A percentile compares a stretch with the other conserved stretches of the same genome.
Evolutionary conservation across 75 land plant species (phyloP).

Genomic region (Cryptomeria japonica): DNA sequence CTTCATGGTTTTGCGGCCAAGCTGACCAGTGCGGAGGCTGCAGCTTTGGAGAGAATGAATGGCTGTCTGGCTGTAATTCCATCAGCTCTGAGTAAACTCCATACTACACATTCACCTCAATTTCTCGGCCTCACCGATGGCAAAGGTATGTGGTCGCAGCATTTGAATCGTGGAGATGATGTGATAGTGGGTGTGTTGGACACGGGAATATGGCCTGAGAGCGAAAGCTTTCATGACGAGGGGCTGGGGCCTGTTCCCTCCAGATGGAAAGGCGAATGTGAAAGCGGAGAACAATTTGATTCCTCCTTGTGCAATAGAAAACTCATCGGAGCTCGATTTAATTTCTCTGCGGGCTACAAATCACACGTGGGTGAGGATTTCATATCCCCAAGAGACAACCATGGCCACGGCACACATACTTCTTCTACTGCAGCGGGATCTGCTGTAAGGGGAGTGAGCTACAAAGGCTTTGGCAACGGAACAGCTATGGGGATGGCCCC

Average conservation of each 20-base stretch:
- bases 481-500: constrained; percentile 42
- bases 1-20: constrained; percentile 20
- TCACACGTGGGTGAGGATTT: background rate
- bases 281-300: background rate
- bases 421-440: constrained; percentile 32
- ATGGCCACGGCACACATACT: constrained; percentile 37
- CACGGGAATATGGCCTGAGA: constrained; percentile 42
- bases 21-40: constrained; percentile 12
- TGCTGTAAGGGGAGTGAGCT: constrained; percentile 1
- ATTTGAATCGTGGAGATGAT: constrained; percentile 10
- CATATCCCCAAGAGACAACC: constrained; percentile 19
- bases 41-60: background rate
- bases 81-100: background rate
- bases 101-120: constrained; percentile 57
- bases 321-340: constrained; percentile 33
- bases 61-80: constrained; percentile 7
- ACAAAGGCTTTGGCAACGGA: constrained; percentile 26
- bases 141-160: constrained; percentile 27
- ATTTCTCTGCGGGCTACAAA: constrained; percentile 19
- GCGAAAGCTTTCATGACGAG: constrained; percentile 26
- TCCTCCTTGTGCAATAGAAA: constrained; percentile 24
- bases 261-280: constrained; percentile 35
- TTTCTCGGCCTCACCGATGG: constrained; percentile 35
- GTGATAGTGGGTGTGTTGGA: constrained; percentile 20
- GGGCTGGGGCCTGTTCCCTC: constrained; percentile 21